Evolutionary conservation across 139 green algal genomes (phyloP), one percentile per base, ranked within the genome.

Genomic region (Chlamydomonas urium): DNA sequence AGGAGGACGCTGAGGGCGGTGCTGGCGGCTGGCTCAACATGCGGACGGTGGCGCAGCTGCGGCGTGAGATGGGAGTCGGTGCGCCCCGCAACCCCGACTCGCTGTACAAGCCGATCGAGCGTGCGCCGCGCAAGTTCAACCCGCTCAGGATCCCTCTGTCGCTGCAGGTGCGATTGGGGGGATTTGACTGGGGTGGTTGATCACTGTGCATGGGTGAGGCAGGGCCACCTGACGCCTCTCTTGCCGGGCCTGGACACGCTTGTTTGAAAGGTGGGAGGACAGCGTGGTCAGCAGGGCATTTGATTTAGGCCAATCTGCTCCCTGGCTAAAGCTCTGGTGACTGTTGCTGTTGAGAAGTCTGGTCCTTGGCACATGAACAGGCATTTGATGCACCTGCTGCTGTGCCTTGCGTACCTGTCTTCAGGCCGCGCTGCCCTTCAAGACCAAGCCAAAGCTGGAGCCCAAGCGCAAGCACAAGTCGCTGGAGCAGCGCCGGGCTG

Each of bases 401-500:
- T n/a, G n/a, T n/a, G n/a, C n/a, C n/a, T n/a, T n/a, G n/a, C n/a
- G n/a, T n/a, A n/a, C n/a, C n/a, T n/a, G n/a, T 2, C 86, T 97
- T 34, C 88, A 95, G 84, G 87, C 88, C 2, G 86, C 84, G 21
- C 84, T 98, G 74, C 94, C 94, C 0, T 98, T 93, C 88, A 95
- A 96, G 79, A 92, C 82, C 73, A 98, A 98, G 87, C 93, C 94
- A 35, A 98, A 97, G 75, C 60, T 86, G 38, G 85, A 94, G 79
- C 31, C 65, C 0, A 42, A 58, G 3, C 76, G 88, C 48, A 91
- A 92, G 80, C 73, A 78, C 26, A 87, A 91, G 81, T 93, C 83
- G 4, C 81, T 97, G 53, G 93, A 97, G 70, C 86, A 93, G 81
- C 82, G 81, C 66, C 87, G 92, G 8, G 91, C 86, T 37, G 63